Evolutionary conservation across 1,284 basidiomycete species (phyloP).

Genomic region (Flammula alnicola): DNA sequence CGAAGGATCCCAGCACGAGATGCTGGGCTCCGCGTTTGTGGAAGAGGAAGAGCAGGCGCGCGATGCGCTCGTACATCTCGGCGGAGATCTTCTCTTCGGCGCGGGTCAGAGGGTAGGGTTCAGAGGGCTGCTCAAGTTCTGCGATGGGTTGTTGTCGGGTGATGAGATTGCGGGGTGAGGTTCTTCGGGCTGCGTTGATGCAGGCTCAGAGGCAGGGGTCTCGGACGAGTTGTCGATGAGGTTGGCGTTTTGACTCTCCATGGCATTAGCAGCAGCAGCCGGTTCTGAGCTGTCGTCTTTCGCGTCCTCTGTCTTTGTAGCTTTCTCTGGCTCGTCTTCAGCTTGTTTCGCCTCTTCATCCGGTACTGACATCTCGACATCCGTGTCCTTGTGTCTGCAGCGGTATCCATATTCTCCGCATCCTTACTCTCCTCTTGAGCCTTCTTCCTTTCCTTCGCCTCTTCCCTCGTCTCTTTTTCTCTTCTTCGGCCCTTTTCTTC

Average conservation of each 20-base stretch:
- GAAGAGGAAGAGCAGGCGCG: constrained; percentile 63
- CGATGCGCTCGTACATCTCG: constrained; percentile 59
- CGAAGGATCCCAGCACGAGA: constrained; percentile 74
- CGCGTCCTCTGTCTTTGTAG: background rate
- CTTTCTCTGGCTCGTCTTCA: background rate
- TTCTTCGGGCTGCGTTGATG: too few species aligned
- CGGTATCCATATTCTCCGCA: background rate
- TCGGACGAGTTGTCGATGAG: too few species aligned
- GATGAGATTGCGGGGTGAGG: background rate
- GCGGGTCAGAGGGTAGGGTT: background rate
- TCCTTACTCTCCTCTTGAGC: constrained; percentile 16
- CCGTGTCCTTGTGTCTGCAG: background rate
- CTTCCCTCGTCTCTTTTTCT: background rate
- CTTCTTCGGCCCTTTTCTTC: constrained; percentile 2
- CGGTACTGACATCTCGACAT: background rate
- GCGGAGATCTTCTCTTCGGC: constrained; percentile 5
- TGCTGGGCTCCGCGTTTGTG: constrained; percentile 60
- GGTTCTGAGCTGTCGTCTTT: background rate
- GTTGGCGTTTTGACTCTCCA: too few species aligned
- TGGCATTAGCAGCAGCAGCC: too few species aligned
- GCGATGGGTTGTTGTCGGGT: background rate
- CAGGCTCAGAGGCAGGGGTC: too few species aligned
- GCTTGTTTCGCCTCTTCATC: constrained; percentile 1
- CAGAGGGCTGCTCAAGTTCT: background rate
- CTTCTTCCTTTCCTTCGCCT: constrained; percentile 1